A percentile compares a stretch with the other conserved stretches of the same genome.
phyloP scores from a whole-genome alignment of 78 protist species.

The Trichosphaerium sp. region DNA sequence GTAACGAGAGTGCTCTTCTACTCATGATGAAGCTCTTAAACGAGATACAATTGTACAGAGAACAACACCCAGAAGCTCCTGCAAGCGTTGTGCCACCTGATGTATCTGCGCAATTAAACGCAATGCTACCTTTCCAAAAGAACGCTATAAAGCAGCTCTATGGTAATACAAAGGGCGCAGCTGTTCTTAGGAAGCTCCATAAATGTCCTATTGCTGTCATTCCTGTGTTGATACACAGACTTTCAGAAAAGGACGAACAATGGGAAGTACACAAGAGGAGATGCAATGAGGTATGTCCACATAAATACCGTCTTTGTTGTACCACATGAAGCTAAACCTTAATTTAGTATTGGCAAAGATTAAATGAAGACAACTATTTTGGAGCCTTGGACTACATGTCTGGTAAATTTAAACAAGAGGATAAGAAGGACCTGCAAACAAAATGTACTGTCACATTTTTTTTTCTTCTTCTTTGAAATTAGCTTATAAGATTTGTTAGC shows the following conservation, averaged over 20 bases:
- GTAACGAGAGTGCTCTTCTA: slow-evolving; percentile 33
- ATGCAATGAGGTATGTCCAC: slow-evolving; percentile 56
- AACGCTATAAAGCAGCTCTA: slow-evolving; percentile 16
- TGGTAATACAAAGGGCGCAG: background rate
- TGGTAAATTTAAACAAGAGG: slow-evolving; percentile 34
- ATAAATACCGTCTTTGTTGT: too few species aligned
- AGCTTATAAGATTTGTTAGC: too few species aligned
- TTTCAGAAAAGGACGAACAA: slow-evolving; percentile 68
- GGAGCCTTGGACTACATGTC: slow-evolving; percentile 61
- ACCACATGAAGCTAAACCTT: too few species aligned
- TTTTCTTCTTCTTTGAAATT: too few species aligned
- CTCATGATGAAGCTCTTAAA: slow-evolving; percentile 19
- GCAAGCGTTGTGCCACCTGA: background rate
- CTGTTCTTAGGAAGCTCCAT: slow-evolving; percentile 34
- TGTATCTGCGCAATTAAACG: background rate
- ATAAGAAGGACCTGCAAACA: slow-evolving; percentile 44
- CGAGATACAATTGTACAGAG: background rate
- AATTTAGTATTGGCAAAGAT: slow-evolving; percentile 83
- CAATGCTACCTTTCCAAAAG: background rate
- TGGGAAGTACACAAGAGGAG: slow-evolving; percentile 60
- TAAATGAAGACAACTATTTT: slow-evolving; percentile 58
- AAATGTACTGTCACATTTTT: too few species aligned
- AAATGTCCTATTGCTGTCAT: slow-evolving; percentile 49
- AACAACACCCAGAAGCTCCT: background rate
- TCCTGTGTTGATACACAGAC: slow-evolving; percentile 59